phyloP scores from a whole-genome alignment of 306 rosid genomes.

The Cicer judaicum region DNA sequence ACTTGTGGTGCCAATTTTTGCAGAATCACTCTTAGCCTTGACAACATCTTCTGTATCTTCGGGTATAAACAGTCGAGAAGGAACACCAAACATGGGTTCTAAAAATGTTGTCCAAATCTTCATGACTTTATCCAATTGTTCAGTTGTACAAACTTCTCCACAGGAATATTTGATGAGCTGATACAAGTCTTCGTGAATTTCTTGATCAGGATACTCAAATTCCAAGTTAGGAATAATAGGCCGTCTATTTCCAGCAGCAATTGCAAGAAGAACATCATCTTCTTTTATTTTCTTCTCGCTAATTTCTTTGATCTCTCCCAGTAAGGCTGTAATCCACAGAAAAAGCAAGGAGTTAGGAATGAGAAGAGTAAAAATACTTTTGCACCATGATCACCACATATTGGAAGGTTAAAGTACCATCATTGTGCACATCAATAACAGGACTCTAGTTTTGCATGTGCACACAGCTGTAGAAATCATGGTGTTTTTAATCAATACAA shows the following conservation, averaged over 20 bases:
- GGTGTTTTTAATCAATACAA: background rate
- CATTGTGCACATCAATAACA: conserved; percentile 3
- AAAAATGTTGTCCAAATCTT: conserved; percentile 94
- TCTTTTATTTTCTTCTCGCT: conserved; percentile 94
- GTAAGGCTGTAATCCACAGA: conserved; percentile 66
- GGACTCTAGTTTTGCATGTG: conserved; percentile 5
- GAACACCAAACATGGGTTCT: conserved; percentile 89
- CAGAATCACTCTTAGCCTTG: conserved; percentile 59
- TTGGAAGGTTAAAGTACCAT: conserved; percentile 2
- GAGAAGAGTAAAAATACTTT: background rate
- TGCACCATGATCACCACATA: conserved; percentile 9
- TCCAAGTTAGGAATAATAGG: conserved; percentile 89
- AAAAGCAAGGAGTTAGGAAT: conserved; percentile 42
- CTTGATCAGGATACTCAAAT: conserved; percentile 80
- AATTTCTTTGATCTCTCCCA: conserved; percentile 92
- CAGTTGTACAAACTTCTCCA: conserved; percentile 94
- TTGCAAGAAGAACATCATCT: conserved; percentile 87
- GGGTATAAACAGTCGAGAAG: conserved; percentile 71
- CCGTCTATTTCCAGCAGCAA: conserved; percentile 93
- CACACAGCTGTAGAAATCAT: background rate
- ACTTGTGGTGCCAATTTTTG: conserved; percentile 57
- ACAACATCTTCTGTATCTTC: conserved; percentile 93
- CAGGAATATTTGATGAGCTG: conserved; percentile 92
- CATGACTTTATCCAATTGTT: conserved; percentile 88
- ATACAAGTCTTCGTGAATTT: conserved; percentile 88